Conservation (phyloP, 139 green algal species). For the Dunaliella primolecta region DNA sequence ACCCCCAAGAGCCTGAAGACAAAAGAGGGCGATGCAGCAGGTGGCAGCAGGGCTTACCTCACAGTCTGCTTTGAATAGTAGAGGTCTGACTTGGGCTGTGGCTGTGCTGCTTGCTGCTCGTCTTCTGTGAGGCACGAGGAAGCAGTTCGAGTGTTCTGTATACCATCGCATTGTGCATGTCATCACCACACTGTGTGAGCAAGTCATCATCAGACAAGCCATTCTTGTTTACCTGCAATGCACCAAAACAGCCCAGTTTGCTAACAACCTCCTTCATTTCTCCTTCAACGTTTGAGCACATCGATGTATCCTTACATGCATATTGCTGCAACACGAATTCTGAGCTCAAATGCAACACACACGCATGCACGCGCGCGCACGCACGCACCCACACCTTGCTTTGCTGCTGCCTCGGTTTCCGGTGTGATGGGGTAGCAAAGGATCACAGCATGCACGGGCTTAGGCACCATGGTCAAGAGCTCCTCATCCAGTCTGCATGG, state of each 20-base stretch:
- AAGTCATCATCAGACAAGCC: too few relatives aligned
- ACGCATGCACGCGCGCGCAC: background rate
- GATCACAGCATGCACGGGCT: conserved; percentile 77
- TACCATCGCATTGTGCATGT: too few relatives aligned
- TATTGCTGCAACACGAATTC: background rate
- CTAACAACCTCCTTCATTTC: too few relatives aligned
- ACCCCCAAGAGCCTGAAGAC: too few relatives aligned
- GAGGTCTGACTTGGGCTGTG: conserved; percentile 14
- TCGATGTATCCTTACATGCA: background rate
- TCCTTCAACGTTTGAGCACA: too few relatives aligned
- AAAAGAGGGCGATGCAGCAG: background rate
- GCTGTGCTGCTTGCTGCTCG: background rate
- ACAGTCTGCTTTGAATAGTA: conserved; percentile 94
- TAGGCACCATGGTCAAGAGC: conserved; percentile 83
- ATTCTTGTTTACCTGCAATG: background rate
- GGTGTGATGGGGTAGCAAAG: conserved; percentile 85
- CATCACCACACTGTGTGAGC: too few relatives aligned
- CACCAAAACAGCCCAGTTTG: background rate
- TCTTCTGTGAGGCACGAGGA: conserved; percentile 21
- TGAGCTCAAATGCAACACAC: background rate
- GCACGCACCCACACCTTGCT: conserved; percentile 41
- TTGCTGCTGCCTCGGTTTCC: conserved; percentile 54
- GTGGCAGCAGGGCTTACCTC: background rate
- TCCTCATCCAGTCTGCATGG: conserved; percentile 49
- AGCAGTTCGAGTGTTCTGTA: too few relatives aligned